These are phyloP conservation scores for Diaporthe sp. DNA, from an alignment of 2,329 filamentous ascomycete species.

Conservation along the genomic window DNA sequence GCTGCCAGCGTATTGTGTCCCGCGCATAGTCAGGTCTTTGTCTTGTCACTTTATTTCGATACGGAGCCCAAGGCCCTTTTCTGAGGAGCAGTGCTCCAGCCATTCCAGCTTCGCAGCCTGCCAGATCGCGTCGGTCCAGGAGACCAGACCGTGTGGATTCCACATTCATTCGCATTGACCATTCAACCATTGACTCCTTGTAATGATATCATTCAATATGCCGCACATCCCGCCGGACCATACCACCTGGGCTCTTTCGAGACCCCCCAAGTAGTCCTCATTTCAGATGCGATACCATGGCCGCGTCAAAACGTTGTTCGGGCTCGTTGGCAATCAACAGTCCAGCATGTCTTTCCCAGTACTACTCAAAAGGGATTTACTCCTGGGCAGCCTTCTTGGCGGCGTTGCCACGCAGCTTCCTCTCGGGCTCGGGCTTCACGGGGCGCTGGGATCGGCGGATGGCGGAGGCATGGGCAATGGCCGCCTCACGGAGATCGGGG, in stretches of 20 bases:
- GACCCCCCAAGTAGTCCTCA: slow-evolving; percentile 21
- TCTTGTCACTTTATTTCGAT: slow-evolving; percentile 35
- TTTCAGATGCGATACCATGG: slow-evolving; percentile 34
- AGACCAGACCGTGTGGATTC: slow-evolving; percentile 32
- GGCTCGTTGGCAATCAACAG: slow-evolving; percentile 33
- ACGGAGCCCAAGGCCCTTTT: slow-evolving; percentile 4
- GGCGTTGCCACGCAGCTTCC: slow-evolving; percentile 84
- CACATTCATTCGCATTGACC: slow-evolving; percentile 39
- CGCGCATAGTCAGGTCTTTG: background rate
- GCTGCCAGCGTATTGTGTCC: background rate
- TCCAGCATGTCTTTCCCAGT: slow-evolving; percentile 20
- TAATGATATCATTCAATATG: slow-evolving; percentile 40
- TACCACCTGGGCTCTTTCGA: slow-evolving; percentile 19
- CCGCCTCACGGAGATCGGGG: slow-evolving; percentile 79
- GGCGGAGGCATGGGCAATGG: slow-evolving; percentile 89
- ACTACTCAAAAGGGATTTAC: slow-evolving; percentile 45
- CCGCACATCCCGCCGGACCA: slow-evolving; percentile 33
- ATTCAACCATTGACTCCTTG: slow-evolving; percentile 41
- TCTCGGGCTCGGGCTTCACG: slow-evolving; percentile 80
- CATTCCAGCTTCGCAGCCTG: slow-evolving; percentile 13
- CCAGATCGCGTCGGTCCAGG: slow-evolving; percentile 2
- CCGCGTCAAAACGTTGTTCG: background rate
- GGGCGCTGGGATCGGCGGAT: slow-evolving; percentile 84
- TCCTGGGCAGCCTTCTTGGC: slow-evolving; percentile 77
- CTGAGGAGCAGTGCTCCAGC: background rate